Evolutionary conservation across 257 asterid genomes (phyloP).

Genomic region (Handroanthus guayacan): DNA sequence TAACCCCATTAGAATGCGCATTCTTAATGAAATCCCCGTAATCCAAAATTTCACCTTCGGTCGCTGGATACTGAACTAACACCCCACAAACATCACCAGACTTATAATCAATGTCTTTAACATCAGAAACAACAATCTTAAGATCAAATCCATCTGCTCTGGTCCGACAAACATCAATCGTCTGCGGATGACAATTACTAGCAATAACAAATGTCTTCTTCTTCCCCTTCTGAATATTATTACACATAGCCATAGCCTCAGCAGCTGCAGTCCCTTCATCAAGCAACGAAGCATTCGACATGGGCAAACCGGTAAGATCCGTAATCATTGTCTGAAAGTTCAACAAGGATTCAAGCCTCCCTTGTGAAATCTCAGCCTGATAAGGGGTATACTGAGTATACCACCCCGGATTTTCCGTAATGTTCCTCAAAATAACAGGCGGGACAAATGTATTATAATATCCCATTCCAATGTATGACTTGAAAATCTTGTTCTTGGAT

Average conservation of each 20-base stretch:
- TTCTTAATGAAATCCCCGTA: constrained; percentile 75
- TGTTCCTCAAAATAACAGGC: constrained; percentile 80
- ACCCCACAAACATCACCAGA: constrained; percentile 90
- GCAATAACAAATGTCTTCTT: constrained; percentile 79
- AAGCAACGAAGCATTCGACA: constrained; percentile 93
- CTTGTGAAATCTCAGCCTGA: constrained; percentile 94
- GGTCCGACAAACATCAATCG: constrained; percentile 77
- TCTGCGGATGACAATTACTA: constrained; percentile 85
- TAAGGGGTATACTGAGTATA: constrained; percentile 94
- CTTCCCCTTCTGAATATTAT: constrained; percentile 78
- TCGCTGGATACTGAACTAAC: constrained; percentile 87
- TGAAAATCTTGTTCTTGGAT: constrained; percentile 61
- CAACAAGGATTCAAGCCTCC: constrained; percentile 80
- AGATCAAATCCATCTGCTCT: constrained; percentile 82
- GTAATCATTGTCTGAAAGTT: constrained; percentile 83
- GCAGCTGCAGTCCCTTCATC: constrained; percentile 95
- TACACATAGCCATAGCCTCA: constrained; percentile 96
- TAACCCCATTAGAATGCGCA: constrained; percentile 78
- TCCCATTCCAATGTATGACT: constrained; percentile 88
- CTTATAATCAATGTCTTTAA: constrained; percentile 58
- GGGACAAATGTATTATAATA: constrained; percentile 77
- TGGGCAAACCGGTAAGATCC: constrained; percentile 85
- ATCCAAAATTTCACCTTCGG: constrained; percentile 82
- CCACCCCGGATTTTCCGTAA: constrained; percentile 92
- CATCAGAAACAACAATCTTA: constrained; percentile 64